Conservation (phyloP, 2,329 filamentous ascomycete genomes). For the Scedosporium minutisporum region DNA sequence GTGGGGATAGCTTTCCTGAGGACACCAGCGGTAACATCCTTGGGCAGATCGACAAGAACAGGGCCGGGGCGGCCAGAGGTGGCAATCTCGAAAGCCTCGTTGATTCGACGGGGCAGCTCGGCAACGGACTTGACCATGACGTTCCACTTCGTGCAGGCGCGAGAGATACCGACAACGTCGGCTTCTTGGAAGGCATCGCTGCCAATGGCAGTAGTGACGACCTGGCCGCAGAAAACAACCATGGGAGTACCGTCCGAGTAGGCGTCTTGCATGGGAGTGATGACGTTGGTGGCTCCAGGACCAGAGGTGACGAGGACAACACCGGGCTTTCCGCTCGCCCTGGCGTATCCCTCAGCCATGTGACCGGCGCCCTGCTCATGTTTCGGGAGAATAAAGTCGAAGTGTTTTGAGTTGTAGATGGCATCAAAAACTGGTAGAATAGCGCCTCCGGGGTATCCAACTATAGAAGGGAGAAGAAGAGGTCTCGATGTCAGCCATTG, state of each 20-base stretch:
- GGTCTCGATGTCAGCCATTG: too few relatives aligned
- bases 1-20: constrained; percentile 76
- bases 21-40: constrained; percentile 85
- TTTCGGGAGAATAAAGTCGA: constrained; percentile 88
- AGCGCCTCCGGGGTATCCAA: constrained; percentile 87
- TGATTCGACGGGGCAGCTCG: constrained; percentile 86
- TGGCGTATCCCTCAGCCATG: constrained; percentile 96
- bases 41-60: constrained; percentile 90
- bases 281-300: constrained; percentile 90
- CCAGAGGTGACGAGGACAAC: constrained; percentile 96
- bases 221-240: constrained; percentile 93
- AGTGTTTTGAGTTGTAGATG: constrained; percentile 95
- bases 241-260: constrained; percentile 91
- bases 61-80: constrained; percentile 89
- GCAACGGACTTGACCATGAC: constrained; percentile 95
- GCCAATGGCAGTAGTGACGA: constrained; percentile 79
- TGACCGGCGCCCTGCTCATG: constrained; percentile 98
- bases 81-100: constrained; percentile 97
- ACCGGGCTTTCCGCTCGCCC: constrained; percentile 85
- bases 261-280: constrained; percentile 94
- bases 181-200: constrained; percentile 97
- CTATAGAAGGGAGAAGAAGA: constrained; percentile 25
- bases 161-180: constrained; percentile 86
- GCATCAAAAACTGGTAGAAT: constrained; percentile 98
- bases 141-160: constrained; percentile 97